These are phyloP conservation scores for Angomonas desouzai DNA, from an alignment of 208 protist genomes.

Conservation along the genomic window DNA sequence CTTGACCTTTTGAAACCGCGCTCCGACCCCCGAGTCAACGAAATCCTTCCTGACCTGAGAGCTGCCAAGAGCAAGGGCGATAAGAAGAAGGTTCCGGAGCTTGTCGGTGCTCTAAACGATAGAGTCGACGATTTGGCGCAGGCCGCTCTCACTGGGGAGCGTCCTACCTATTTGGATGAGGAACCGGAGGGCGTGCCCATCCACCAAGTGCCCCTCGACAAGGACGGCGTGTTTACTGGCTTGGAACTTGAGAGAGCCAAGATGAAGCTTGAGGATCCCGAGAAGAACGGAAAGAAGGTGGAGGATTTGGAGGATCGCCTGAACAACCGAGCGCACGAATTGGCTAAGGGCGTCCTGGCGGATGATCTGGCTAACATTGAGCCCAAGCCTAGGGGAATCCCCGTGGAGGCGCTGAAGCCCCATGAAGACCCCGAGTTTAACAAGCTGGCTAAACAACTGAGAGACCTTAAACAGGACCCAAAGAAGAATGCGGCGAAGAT, in stretches of 20 bases:
- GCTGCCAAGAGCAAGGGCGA: slow-evolving; percentile 17
- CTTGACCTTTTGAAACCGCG: slow-evolving; percentile 18
- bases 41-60: slow-evolving; percentile 22
- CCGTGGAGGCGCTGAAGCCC: slow-evolving; percentile 16
- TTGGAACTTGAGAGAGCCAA: slow-evolving; percentile 25
- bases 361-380: slow-evolving; percentile 21
- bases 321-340: slow-evolving; percentile 23
- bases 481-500: slow-evolving; percentile 45
- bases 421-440: slow-evolving; percentile 21
- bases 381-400: slow-evolving; percentile 26
- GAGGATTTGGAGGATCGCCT: slow-evolving; percentile 21
- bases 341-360: slow-evolving; percentile 22
- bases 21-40: slow-evolving; percentile 22
- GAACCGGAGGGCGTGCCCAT: slow-evolving; percentile 22
- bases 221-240: slow-evolving; percentile 10
- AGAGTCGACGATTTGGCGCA: slow-evolving; percentile 19
- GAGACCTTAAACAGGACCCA: slow-evolving; percentile 26
- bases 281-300: slow-evolving; percentile 22
- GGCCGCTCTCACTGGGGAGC: slow-evolving; percentile 21
- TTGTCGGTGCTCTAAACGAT: slow-evolving; percentile 24
- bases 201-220: slow-evolving; percentile 25
- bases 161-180: slow-evolving; percentile 20
- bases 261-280: slow-evolving; percentile 21
- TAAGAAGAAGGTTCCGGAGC: slow-evolving; percentile 11
- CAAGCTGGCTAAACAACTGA: slow-evolving; percentile 16